Base-by-base conservation (phyloP, 495 filamentous ascomycete species). In the Podospora appendiculata region DNA sequence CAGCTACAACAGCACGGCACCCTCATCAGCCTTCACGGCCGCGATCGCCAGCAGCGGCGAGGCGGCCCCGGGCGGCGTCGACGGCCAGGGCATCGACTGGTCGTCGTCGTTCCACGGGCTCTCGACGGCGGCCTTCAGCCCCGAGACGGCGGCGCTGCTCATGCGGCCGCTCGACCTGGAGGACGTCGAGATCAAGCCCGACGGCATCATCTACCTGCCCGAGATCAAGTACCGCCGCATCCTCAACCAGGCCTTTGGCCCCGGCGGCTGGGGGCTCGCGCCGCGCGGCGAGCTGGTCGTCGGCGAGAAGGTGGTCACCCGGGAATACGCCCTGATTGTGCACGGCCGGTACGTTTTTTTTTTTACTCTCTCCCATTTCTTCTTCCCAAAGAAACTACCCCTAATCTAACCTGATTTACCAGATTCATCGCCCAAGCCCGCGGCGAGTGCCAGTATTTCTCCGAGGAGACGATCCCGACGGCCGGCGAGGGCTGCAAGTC, bases 161-260 rank as follows among this genome's bases (percentile, higher is more conserved):
- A 77, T 89, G 51, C 77, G 80, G 32, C 81, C 81, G 18, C 72
- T 90, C 9, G 69, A 81, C 36, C 69, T 77, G 6, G 79, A 87
- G 14, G 92, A 97, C 68, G 81, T 98, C 43, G 93, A 98, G 76
- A 83, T 97, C 61, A 98, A 98, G 74, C 86, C 88, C 25, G 93
- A 98, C 70, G 93, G 93, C 32, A 94, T 98, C 59, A 74, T 96
- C 45, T 98, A 96, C 65, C 77, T 98, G 50, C 93, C 93, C 12
- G 93, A 98, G 79, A 98, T 98, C 74, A 98, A 98, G 69, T 98
- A 98, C 70, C 77, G 93, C 18, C 77, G 93, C 39, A 96, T 96
- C 52, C 70, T 98, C 57, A 96, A 96, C 63, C 64, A 72, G 39
- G 90, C 93, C 0, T 98, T 98, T 70, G 93, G 93, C 0, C 93